Evolutionary conservation across 495 filamentous ascomycete genomes (phyloP).

Genomic region (Sordaria brevicollis): DNA sequence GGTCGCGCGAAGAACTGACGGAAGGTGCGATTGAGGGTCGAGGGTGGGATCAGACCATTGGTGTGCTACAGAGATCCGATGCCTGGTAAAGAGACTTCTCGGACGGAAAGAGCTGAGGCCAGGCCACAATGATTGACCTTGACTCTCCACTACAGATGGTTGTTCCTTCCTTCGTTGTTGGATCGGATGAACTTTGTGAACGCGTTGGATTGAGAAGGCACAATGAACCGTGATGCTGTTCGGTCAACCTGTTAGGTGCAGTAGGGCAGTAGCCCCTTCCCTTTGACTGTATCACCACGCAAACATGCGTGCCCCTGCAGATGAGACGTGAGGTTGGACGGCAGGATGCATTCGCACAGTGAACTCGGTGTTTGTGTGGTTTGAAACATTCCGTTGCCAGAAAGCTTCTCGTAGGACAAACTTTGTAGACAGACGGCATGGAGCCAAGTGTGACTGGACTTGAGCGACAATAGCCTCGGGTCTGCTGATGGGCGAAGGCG

Average conservation of each 20-base stretch:
- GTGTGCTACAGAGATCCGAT: background rate
- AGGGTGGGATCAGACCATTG: background rate
- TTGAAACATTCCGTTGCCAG: background rate
- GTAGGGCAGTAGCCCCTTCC: background rate
- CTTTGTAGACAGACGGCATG: no score
- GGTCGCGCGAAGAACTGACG: background rate
- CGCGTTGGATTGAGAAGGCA: background rate
- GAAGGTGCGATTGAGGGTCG: background rate
- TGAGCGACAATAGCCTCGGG: background rate
- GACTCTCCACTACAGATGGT: background rate
- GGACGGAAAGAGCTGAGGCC: background rate
- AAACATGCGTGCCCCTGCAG: background rate
- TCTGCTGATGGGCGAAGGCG: background rate
- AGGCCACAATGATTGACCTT: background rate
- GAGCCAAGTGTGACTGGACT: background rate
- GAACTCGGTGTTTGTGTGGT: background rate
- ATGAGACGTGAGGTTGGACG: background rate
- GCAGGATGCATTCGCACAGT: background rate
- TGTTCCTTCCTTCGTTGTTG: background rate
- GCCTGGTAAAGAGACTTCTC: background rate
- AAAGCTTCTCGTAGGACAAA: no score
- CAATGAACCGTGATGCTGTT: background rate
- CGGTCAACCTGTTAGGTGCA: background rate
- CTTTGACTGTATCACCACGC: background rate
- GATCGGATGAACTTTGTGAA: background rate